Evolutionary conservation across 768 basidiomycete species (phyloP), one percentile per base, ranked within the genome.

Genomic region (Xerocomellus chrysenteron): DNA sequence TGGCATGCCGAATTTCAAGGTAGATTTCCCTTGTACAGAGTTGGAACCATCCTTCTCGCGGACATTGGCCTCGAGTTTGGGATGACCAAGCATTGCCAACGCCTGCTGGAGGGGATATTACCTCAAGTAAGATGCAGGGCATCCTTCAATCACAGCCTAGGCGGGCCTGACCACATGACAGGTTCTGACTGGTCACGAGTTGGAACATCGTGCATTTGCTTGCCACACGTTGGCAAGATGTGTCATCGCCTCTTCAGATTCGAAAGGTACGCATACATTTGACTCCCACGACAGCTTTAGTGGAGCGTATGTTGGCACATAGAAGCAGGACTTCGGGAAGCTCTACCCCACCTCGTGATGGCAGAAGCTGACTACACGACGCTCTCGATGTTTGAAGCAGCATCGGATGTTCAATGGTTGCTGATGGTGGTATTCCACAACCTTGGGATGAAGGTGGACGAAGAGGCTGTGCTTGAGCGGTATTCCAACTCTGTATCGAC

Each of bases 1-100:
- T 93, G 91, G 89, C 79, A 88, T 56, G 83, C 91, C 0, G 90
- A 94, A 69, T 90, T 90, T 66, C 81, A 90, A 52, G 82, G 84
- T 51, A 82, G 86, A 53, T 81, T 85, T 64, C 77, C 79, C 16
- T 68, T 84, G 24, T 90, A 93, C 64, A 79, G 92, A 54, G 82
- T 83, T 4, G 86, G 82, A 1, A 78, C 88, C 33, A 78, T 88
- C 56, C 68, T 92, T 33, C 79, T 94, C 19, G 92, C 92, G 1
- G 92, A 94, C 63, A 73, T 90, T 57, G 83, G 85, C 9, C 72
- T 93, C 19, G 89, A 92, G 63, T 87, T 89, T 65, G 87, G 85
- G 16, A 83, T 92, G 81, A 80, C 86, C 14, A 81, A 82, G 63
- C 79, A 83, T 56, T 85, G 83, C 54, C 77, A 74, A 59, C 79